Evolutionary conservation across 805 yeast species (phyloP).

Genomic region (Ogataea glucozyma): DNA sequence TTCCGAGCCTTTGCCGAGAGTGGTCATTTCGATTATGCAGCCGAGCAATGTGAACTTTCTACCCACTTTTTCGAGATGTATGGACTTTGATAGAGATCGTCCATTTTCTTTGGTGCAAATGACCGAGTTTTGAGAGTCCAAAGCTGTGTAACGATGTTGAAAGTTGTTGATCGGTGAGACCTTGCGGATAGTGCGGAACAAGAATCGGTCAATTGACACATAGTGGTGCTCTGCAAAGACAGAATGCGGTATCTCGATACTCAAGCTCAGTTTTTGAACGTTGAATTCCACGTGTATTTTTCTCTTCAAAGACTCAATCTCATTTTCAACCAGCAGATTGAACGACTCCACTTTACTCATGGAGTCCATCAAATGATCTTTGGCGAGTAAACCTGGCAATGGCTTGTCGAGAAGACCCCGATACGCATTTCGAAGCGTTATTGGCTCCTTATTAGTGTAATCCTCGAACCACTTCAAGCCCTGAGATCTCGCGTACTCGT

Average conservation of each 20-base stretch:
- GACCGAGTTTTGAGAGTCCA: conserved; percentile 23
- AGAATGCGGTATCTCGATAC: conserved; percentile 20
- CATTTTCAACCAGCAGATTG: conserved; percentile 21
- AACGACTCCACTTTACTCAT: conserved; percentile 14
- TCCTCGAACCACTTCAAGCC: conserved; percentile 70
- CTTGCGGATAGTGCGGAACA: conserved; percentile 25
- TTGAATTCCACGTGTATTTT: conserved; percentile 5
- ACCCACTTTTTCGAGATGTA: background rate
- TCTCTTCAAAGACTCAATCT: conserved; percentile 18
- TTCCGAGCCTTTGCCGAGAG: background rate
- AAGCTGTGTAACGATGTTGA: conserved; percentile 26
- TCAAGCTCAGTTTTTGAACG: conserved; percentile 10
- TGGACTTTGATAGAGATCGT: conserved; percentile 13
- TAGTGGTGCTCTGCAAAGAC: conserved; percentile 21
- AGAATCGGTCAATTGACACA: conserved; percentile 30
- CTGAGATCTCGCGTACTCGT: conserved; percentile 44
- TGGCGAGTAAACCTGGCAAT: conserved; percentile 22
- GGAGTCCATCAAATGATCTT: conserved; percentile 11
- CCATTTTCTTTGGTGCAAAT: background rate
- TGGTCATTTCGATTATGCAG: conserved; percentile 10
- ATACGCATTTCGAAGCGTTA: conserved; percentile 60
- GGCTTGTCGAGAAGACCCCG: conserved; percentile 36
- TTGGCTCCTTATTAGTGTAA: conserved; percentile 54
- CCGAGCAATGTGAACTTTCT: conserved; percentile 14
- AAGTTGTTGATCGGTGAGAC: conserved; percentile 27